A percentile compares a stretch with the other conserved stretches of the same genome.
Conservation (phyloP, 352 stramenopile genomes). For the Phytophthora melonis region DNA sequence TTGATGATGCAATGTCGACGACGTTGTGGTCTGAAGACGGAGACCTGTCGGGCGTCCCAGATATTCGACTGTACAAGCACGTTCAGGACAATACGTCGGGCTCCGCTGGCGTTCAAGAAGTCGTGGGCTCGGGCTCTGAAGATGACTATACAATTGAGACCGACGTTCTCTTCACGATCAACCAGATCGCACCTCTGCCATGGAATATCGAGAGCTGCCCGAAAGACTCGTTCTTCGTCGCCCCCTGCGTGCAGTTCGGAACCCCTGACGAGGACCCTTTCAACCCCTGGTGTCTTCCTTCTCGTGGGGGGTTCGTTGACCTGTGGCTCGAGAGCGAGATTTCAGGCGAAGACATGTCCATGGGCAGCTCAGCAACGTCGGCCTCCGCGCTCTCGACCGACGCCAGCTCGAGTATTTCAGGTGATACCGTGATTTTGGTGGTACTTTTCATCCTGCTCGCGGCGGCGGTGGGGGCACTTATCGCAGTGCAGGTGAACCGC, state of each 20-base stretch:
- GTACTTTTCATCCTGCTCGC: slow-evolving; percentile 38
- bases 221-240: slow-evolving; percentile 48
- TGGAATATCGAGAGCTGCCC: slow-evolving; percentile 40
- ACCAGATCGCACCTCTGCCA: slow-evolving; percentile 40
- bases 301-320: slow-evolving; percentile 39
- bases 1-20: slow-evolving; percentile 22
- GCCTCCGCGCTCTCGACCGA: not conserved
- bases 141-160: slow-evolving; percentile 15
- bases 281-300: slow-evolving; percentile 51
- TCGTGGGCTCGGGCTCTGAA: slow-evolving; percentile 1
- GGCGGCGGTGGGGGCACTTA: slow-evolving; percentile 21
- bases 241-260: slow-evolving; percentile 45
- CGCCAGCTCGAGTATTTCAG: slow-evolving; percentile 21
- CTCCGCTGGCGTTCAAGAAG: slow-evolving; percentile 11
- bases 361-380: slow-evolving; percentile 4
- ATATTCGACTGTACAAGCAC: slow-evolving; percentile 55
- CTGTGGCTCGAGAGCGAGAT: slow-evolving; percentile 54
- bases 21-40: slow-evolving; percentile 59
- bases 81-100: slow-evolving; percentile 3
- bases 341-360: slow-evolving; percentile 6
- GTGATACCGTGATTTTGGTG: slow-evolving; percentile 28
- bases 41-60: slow-evolving; percentile 26
- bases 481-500: slow-evolving; percentile 27
- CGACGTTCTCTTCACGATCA: slow-evolving; percentile 57
- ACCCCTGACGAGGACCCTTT: slow-evolving; percentile 3